Percentiles rank a stretch among this genome's conserved stretches.
Conservation (phyloP, 331 rosid species). For the Malus hybrid region DNA sequence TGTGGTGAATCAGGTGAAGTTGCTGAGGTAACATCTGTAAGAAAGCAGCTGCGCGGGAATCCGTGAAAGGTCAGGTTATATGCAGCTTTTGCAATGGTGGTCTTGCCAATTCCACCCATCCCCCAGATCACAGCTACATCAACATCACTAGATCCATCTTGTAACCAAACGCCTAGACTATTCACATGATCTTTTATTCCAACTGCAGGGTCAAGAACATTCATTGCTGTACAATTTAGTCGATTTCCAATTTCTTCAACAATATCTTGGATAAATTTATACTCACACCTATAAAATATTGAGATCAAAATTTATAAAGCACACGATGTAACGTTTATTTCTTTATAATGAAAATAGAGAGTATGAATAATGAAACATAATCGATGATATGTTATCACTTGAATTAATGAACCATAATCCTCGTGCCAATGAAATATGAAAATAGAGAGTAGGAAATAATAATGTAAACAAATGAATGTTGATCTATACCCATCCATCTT, state of each 20-base stretch:
- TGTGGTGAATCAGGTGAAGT: background rate
- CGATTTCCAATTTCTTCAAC: background rate
- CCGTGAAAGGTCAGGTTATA: background rate
- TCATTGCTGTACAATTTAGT: background rate
- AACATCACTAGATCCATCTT: background rate
- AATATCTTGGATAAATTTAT: background rate
- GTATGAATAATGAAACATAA: too few relatives aligned
- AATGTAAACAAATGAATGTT: too few relatives aligned
- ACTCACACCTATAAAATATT: background rate
- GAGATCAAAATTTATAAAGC: background rate
- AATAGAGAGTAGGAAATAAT: too few relatives aligned
- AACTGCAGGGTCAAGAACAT: background rate
- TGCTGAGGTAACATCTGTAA: background rate
- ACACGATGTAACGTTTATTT: too few relatives aligned
- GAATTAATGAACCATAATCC: too few relatives aligned
- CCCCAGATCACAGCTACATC: background rate
- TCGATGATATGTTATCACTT: too few relatives aligned
- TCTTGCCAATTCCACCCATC: constrained; percentile 1
- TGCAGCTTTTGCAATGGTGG: constrained; percentile 3
- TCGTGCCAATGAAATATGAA: too few relatives aligned
- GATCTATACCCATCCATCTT: too few relatives aligned
- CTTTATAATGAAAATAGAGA: too few relatives aligned
- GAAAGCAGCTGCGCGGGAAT: background rate
- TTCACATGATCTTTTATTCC: background rate
- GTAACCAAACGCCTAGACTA: background rate